These are phyloP conservation scores for Drosera capensis DNA, from an alignment of 148 eudicot species.

Conservation along the genomic window DNA sequence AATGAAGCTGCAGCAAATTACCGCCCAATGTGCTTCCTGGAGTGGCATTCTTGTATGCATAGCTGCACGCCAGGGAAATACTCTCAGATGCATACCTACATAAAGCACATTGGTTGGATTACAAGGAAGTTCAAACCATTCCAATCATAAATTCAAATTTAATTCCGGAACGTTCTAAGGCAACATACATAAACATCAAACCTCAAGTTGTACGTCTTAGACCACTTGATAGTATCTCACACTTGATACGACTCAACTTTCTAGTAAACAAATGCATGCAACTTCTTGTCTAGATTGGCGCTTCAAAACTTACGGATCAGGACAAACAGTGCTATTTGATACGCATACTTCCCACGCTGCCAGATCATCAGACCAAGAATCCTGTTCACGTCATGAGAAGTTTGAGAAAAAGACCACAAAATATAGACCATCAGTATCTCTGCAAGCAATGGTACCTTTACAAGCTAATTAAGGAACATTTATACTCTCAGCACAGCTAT, in stretches of 20 bases:
- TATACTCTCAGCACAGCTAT: too few species aligned
- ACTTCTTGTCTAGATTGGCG: too few species aligned
- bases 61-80: slow-evolving; percentile 62
- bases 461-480: not conserved
- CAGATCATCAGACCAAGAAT: slow-evolving; percentile 38
- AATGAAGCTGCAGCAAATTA: slow-evolving; percentile 4
- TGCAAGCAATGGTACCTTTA: not conserved
- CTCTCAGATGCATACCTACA: slow-evolving; percentile 95
- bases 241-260: not conserved
- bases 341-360: slow-evolving; percentile 48
- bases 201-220: too few species aligned
- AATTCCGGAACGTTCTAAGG: not conserved
- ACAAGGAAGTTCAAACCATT: not conserved
- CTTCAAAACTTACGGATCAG: slow-evolving; percentile 76
- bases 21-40: slow-evolving; percentile 79
- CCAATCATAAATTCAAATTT: not conserved
- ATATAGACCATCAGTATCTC: not conserved
- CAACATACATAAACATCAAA: too few species aligned
- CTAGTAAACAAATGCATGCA: slow-evolving; percentile 1
- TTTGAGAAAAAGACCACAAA: not conserved
- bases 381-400: slow-evolving; percentile 22
- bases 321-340: slow-evolving; percentile 54
- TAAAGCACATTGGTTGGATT: slow-evolving; percentile 2
- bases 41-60: slow-evolving; percentile 86
- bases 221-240: too few species aligned